A percentile compares a stretch with the other conserved stretches of the same genome.
These are phyloP conservation scores for Passalora sequoiae DNA, from an alignment of 2,329 filamentous ascomycete genomes.

Conservation along the genomic window DNA sequence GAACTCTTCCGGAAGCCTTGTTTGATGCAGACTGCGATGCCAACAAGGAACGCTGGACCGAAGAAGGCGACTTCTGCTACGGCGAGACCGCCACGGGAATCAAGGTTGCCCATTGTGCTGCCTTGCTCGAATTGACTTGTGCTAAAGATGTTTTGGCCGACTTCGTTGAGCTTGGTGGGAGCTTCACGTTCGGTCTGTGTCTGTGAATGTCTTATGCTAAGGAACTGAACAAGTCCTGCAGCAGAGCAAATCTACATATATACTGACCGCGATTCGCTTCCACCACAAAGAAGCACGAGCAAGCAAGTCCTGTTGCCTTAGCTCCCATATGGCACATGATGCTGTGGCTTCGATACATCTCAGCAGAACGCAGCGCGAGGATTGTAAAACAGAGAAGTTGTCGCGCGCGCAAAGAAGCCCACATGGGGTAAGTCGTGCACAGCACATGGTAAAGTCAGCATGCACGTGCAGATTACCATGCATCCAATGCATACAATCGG, in stretches of 20 bases:
- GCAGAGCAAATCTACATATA: not conserved
- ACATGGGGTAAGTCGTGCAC: not conserved
- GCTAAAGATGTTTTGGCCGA: not conserved
- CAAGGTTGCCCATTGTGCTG: constrained; percentile 16
- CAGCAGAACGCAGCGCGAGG: not conserved
- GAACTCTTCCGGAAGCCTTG: constrained; percentile 23
- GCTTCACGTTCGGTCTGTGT: too few relatives aligned
- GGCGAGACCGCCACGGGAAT: constrained; percentile 21
- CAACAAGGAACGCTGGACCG: constrained; percentile 18
- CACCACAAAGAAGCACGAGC: not conserved
- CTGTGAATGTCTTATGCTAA: not conserved
- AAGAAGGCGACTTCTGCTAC: constrained; percentile 27
- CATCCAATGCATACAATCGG: not conserved
- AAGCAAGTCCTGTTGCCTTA: not conserved
- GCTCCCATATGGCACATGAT: not conserved
- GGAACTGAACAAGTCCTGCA: not conserved
- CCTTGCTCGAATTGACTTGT: not conserved
- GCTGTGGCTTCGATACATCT: not conserved
- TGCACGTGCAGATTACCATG: not conserved
- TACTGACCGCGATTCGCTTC: not conserved
- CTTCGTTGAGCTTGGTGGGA: not conserved
- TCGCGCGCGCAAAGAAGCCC: not conserved
- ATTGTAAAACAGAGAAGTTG: not conserved
- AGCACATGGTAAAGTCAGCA: not conserved
- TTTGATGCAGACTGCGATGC: constrained; percentile 21